Evolutionary conservation across 1,284 basidiomycete species (phyloP), one percentile per base, ranked within the genome.

Genomic region (Cryptococcus sp.): DNA sequence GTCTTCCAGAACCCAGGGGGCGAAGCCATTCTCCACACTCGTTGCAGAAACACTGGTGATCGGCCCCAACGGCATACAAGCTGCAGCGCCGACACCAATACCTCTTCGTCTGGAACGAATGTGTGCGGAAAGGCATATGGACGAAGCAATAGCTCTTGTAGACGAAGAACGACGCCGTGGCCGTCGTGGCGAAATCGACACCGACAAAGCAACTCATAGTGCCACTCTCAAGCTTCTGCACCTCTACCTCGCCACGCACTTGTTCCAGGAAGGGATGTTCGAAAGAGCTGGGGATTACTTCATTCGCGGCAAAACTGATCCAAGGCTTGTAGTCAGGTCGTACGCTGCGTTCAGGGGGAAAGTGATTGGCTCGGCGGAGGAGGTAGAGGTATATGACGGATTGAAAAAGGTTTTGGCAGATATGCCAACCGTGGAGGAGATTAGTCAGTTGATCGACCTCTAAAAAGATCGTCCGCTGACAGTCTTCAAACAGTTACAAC

Each of bases 201-300:
- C 61, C 10, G 74, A 78, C 58, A 76, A 74, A 62, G 70, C 72
- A 47, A 77, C 60, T 69, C 73, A 65, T 73, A 72, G 58, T 60
- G 66, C 47, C 40, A 49, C 49, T 17, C 48, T 26, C 43, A 43
- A 39, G 6, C 74, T 77, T 47, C 65, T 81, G 22, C 75, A 79
- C 56, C 66, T 78, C 5, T 75, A 76, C 37, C 70, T 80, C 13
- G 79, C 78, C 1, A 75, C 66, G 47, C 64, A 72, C 43, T 61
- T 77, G n/a, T 59, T 80, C n/a, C 41, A 59, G 16, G 71, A 77
- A 50, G 75, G 74, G 0, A 63, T 68, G 23, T 81, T 81, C 53
- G 76, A 78, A 26, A 69, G 75, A 19, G 77, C 79, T 3, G 76
- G 77, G 5, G 73, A 76, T 19, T 75, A 76, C 51, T 72, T 77